Base-by-base conservation (phyloP, 75 land plant genomes). In the Pinus taeda region DNA sequence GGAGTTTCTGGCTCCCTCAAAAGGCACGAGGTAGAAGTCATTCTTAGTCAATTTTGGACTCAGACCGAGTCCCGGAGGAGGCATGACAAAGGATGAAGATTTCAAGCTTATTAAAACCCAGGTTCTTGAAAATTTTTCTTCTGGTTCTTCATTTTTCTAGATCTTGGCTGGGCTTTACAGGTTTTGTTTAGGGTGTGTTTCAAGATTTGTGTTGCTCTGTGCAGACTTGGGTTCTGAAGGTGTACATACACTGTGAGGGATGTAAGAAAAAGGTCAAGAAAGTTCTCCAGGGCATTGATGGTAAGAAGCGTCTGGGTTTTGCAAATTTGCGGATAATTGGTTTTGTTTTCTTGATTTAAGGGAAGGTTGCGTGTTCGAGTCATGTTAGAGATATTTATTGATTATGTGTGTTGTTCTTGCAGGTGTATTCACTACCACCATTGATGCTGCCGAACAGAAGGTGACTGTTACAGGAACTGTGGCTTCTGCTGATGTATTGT, bases 191-290 rank as follows among this genome's bases (percentile, higher is more conserved):
- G 12, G 55, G 55, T 49, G 55, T 9, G 8, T 49, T 49, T 49
- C 55, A 49, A 49, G 9, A 2, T 1, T 49, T 9, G 55, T 9
- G 9, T 9, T 49, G 55, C 55, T 49, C 12, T 49, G 11, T 49
- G 69, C 75, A 92, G 91, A 89, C 90, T 24, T 89, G 84, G 83
- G 84, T 83, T 39, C 62, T 92, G 79, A 92, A 79, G 79, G 94
- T 92, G 0, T 80, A 76, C 21, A 87, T 92, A 71, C 94, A 92
- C 83, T 92, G 94, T 57, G 86, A 87, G 77, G 94, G 94, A 58
- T 92, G 94, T 79, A 87, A 82, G 88, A 89, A 79, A 77, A 89
- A 88, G 71, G 90, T 92, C n/a, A 89, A 85, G 86, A 87, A 82
- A 66, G 79, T 89, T 8, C 90, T 92, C 11, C 87, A 87, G 24